Conservation (phyloP, 2,329 filamentous ascomycete species). For the Myriosclerotinia scirpicola region DNA sequence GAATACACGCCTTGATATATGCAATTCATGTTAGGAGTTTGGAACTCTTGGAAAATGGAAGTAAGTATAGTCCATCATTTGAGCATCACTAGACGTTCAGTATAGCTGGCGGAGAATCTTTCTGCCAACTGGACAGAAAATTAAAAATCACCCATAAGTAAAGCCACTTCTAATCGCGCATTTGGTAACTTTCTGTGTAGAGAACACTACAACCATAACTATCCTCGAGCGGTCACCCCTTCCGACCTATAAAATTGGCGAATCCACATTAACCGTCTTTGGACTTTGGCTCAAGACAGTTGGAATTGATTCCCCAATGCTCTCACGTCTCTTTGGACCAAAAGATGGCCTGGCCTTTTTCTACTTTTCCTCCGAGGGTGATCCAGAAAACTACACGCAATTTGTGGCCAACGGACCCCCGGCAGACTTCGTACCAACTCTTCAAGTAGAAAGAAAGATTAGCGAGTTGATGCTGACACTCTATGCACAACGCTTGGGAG, state of each 20-base stretch:
- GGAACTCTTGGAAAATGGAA: conserved; percentile 23
- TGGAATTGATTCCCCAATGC: conserved; percentile 28
- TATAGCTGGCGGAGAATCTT: neutral
- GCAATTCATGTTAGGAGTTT: conserved; percentile 31
- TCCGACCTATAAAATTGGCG: conserved; percentile 37
- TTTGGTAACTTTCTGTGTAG: neutral
- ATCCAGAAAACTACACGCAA: conserved; percentile 28
- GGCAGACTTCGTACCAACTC: conserved; percentile 28
- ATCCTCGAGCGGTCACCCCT: conserved; percentile 31
- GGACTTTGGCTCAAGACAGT: conserved; percentile 31
- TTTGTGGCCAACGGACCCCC: conserved; percentile 31
- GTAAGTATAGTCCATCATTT: conserved; percentile 8
- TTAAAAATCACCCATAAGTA: neutral
- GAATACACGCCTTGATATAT: conserved; percentile 35
- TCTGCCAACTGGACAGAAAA: neutral
- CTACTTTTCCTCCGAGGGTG: conserved; percentile 28
- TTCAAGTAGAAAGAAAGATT: conserved; percentile 37
- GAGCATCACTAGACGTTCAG: neutral
- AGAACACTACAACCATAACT: conserved; percentile 23
- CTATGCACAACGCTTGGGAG: conserved; percentile 34
- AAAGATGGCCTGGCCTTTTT: conserved; percentile 38
- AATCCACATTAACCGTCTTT: conserved; percentile 35
- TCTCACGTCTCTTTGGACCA: conserved; percentile 34
- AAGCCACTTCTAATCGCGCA: neutral
- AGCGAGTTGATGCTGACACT: conserved; percentile 38